Evolutionary conservation across 257 asterid genomes (phyloP).

Genomic region (Nicotiana knightiana): DNA sequence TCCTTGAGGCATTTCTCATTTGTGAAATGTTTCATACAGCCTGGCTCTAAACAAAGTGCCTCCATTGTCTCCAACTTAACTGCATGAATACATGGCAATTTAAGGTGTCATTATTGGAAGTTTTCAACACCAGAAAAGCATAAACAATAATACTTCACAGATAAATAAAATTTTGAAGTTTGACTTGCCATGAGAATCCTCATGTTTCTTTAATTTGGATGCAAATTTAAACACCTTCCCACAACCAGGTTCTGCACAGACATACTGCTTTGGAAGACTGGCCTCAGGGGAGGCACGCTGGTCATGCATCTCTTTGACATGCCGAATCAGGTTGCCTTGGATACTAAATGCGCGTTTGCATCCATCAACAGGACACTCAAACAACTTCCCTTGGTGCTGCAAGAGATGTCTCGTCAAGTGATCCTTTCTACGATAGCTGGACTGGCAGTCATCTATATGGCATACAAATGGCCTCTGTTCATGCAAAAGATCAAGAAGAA

Average conservation of each 20-base stretch:
- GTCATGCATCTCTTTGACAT: conserved; percentile 56
- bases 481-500: background rate
- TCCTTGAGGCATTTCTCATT: conserved; percentile 68
- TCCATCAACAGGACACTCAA: conserved; percentile 48
- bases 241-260: conserved; percentile 69
- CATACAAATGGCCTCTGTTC: conserved; percentile 73
- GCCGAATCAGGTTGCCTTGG: conserved; percentile 67
- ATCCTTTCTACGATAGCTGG: conserved; percentile 79
- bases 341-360: conserved; percentile 44
- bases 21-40: conserved; percentile 76
- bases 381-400: conserved; percentile 75
- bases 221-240: conserved; percentile 68
- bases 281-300: conserved; percentile 29
- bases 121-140: background rate
- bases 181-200: conserved; percentile 65
- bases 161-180: background rate
- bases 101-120: background rate
- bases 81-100: conserved; percentile 26
- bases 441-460: conserved; percentile 69
- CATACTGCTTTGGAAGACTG: conserved; percentile 33
- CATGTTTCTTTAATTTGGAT: conserved; percentile 64
- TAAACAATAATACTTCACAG: background rate
- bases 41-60: conserved; percentile 71
- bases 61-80: conserved; percentile 73
- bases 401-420: conserved; percentile 74